A percentile compares a stretch with the other conserved stretches of the same genome.
Evolutionary conservation across 768 basidiomycete genomes (phyloP).

Genomic region (Mycena venus): DNA sequence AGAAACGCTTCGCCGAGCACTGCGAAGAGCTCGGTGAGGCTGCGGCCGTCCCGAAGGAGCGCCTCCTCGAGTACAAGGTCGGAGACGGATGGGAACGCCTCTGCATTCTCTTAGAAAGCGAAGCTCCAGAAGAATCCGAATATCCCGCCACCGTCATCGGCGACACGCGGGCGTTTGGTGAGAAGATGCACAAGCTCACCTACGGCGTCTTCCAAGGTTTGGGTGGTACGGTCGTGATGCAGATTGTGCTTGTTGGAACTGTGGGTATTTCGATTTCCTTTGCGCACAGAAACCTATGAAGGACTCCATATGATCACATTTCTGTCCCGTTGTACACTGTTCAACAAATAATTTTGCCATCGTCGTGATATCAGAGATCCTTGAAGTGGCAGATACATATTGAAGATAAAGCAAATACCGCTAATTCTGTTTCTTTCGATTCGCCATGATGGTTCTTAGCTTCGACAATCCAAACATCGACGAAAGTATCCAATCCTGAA

Average conservation of each 20-base stretch:
- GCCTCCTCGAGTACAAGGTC: conserved; percentile 25
- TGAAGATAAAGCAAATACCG: neutral
- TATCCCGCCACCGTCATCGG: neutral
- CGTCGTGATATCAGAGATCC: neutral
- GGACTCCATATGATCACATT: neutral
- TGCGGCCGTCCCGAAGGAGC: neutral
- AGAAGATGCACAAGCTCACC: conserved; percentile 26
- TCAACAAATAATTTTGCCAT: neutral
- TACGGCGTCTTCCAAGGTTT: conserved; percentile 30
- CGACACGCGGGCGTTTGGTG: conserved; percentile 25
- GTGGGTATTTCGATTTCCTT: conserved; percentile 31
- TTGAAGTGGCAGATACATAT: neutral
- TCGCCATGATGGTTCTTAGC: conserved; percentile 18
- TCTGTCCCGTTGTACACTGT: neutral
- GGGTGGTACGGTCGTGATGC: conserved; percentile 32
- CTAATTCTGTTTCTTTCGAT: conserved; percentile 7
- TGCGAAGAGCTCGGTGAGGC: neutral
- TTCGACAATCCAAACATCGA: conserved; percentile 22
- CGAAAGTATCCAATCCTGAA: conserved; percentile 29
- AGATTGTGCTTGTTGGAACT: conserved; percentile 29
- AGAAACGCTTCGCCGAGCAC: conserved; percentile 21
- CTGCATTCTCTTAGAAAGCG: conserved; percentile 25
- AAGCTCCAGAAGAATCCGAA: conserved; percentile 6
- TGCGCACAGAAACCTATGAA: conserved; percentile 27
- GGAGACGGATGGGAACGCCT: conserved; percentile 31